Base-by-base conservation (phyloP, 208 protist genomes). In the Herpetomonas samuelpessoai region DNA sequence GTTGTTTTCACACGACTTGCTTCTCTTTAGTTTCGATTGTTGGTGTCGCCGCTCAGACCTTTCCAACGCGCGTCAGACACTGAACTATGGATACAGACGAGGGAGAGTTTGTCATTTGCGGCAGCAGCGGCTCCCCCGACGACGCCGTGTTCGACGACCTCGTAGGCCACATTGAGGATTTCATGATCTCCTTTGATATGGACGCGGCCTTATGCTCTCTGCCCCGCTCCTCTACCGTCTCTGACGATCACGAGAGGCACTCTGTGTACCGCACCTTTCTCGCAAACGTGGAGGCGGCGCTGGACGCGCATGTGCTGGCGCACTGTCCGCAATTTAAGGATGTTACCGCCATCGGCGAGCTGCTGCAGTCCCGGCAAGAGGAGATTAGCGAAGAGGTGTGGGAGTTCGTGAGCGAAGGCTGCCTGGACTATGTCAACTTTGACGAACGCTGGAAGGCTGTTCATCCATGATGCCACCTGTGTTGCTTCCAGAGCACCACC, bases 121-220 rank as follows among this genome's bases (percentile, higher is more conserved):
- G 85, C 1, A 62, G 72, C 31, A 60, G 67, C 50, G 79, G 81
- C 49, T 85, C 57, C 3, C 29, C 76, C 0, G 85, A 92, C 41
- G 88, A 95, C 48, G 71, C 51, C 2, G 58, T 68, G 25, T 88
- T 92, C 61, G 88, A 95, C 56, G 54, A 73, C 0, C 29, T 95
- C 19, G 83, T 95, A 0, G 88, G 88, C 19, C 62, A 74, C 10
- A 89, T 95, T 56, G 88, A 95, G 52, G 81, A 91, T 45, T 95
- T 95, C 44, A 95, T 95, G 85, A 75, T 91, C 21, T 63, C 57
- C 22, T 91, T 91, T 60, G 81, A 95, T 48, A 52, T 52, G 29
- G 67, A 81, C 2, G 46, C 44, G 0, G 61, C 82, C 14, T 63
- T 87, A 47, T 18, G 60, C 7, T 52, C 35, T 2, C 54, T 95